Base-by-base conservation (phyloP, 768 basidiomycete genomes). In the Leccinum sublutescens region DNA sequence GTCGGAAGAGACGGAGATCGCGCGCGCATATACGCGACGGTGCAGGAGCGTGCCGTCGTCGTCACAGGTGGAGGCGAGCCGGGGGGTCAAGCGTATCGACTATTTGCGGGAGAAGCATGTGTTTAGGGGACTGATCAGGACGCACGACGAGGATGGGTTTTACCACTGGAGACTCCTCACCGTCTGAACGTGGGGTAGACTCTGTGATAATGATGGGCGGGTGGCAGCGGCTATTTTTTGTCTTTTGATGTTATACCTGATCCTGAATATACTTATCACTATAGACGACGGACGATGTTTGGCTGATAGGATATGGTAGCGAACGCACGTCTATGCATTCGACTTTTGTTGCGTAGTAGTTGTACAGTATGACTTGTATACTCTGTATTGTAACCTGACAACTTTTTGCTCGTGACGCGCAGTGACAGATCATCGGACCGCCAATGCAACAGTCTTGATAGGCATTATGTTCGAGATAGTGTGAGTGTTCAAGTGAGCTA, bases 21-120 rank as follows among this genome's bases (percentile, higher is more conserved):
- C 77, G 12, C 71, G 67, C 4, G 76, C 73, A 10, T 77, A 77
- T 58, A 78, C 75, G 21, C 71, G 73, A 52, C 61, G 77, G 56
- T 75, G 64, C 62, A 60, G 62, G 36, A 73, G 67, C 23, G 72
- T 56, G 15, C 70, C 75, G 9, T 71, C 69, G 1, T 61, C 61
- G 3, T 72, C 73, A 21, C 61, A 73, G 49, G 62, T 69, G 45
- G 76, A 76, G 58, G 71, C 75, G 27, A 71, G 67, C 36, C 69
- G 69, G 49, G 78, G 78, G 1, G 78, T 79, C 47, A 77, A 73
- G 48, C 64, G 75, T 6, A 64, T 79, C 21, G 78, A 79, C 63
- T 79, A 77, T 47, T 48, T 79, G 31, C 54, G 59, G 49, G 75
- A 74, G 0, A 69, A 57, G 62, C 72, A 68, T 60, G 52, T 70